Evolutionary conservation across 2,329 filamentous ascomycete species (phyloP).

Genomic region (Microthyrium microscopicum): DNA sequence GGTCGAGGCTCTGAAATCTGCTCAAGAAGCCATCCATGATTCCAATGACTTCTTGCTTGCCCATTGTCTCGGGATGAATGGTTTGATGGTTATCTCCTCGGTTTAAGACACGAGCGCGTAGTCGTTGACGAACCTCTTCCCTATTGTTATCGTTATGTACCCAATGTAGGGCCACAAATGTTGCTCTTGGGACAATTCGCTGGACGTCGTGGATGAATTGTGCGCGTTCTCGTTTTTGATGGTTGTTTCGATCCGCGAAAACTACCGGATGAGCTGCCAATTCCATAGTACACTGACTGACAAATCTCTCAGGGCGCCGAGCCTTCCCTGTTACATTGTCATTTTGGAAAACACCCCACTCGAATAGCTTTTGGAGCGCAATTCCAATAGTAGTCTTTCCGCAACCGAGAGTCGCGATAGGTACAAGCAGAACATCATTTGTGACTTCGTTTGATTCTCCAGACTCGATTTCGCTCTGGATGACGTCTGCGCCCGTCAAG

Average conservation of each 20-base stretch:
- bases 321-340: conserved; percentile 77
- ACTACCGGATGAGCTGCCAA: conserved; percentile 54
- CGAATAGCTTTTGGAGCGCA: conserved; percentile 66
- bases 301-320: conserved; percentile 62
- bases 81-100: conserved; percentile 97
- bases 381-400: conserved; percentile 89
- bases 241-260: conserved; percentile 88
- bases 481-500: conserved; percentile 76
- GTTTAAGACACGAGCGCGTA: conserved; percentile 59
- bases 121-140: conserved; percentile 55
- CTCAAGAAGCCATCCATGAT: conserved; percentile 93
- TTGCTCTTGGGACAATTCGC: conserved; percentile 42
- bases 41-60: conserved; percentile 54
- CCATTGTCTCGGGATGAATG: conserved; percentile 68
- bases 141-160: conserved; percentile 50
- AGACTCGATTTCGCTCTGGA: conserved; percentile 49
- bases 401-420: conserved; percentile 85
- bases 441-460: conserved; percentile 36
- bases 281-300: conserved; percentile 47
- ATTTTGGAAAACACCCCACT: conserved; percentile 89
- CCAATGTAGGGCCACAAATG: conserved; percentile 76
- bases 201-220: conserved; percentile 72
- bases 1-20: conserved; percentile 66
- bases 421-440: conserved; percentile 63
- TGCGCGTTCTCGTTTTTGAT: conserved; percentile 69